phyloP scores from a whole-genome alignment of 768 basidiomycete genomes.

The Candolleomyces aberdarensis region DNA sequence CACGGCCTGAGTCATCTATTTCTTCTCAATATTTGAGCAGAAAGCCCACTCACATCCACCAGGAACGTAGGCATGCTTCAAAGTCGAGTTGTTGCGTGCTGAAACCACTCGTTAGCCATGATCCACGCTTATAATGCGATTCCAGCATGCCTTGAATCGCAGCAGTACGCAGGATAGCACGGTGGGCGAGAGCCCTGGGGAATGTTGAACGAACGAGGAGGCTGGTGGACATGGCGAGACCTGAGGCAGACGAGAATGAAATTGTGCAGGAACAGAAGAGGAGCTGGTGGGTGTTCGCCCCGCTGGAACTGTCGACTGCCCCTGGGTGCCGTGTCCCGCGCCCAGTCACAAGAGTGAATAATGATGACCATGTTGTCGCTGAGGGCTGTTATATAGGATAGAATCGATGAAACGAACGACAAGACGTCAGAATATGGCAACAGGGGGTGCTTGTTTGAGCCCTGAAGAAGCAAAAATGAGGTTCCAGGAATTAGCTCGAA shows the following conservation, averaged over 20 bases:
- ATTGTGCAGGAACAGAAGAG: background rate
- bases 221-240: slow-evolving; percentile 45
- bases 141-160: slow-evolving; percentile 38
- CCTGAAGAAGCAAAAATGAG: slow-evolving; percentile 21
- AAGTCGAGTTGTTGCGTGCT: background rate
- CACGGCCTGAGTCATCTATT: slow-evolving; percentile 30
- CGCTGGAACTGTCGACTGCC: background rate
- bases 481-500: background rate
- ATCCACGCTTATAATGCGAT: too few species aligned
- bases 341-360: slow-evolving; percentile 36
- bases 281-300: background rate
- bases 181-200: slow-evolving; percentile 40
- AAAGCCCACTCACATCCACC: too few species aligned
- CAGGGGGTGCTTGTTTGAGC: slow-evolving; percentile 18
- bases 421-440: slow-evolving; percentile 37
- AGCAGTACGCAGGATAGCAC: slow-evolving; percentile 33
- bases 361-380: slow-evolving; percentile 34
- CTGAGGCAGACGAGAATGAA: slow-evolving; percentile 14
- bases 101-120: slow-evolving; percentile 13
- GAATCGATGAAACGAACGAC: slow-evolving; percentile 41
- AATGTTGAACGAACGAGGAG: slow-evolving; percentile 48
- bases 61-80: too few species aligned
- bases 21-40: too few species aligned
- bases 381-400: slow-evolving; percentile 39
- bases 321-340: background rate